Conservation (phyloP, 2,329 filamentous ascomycete genomes). For the Penicillium sp. region DNA sequence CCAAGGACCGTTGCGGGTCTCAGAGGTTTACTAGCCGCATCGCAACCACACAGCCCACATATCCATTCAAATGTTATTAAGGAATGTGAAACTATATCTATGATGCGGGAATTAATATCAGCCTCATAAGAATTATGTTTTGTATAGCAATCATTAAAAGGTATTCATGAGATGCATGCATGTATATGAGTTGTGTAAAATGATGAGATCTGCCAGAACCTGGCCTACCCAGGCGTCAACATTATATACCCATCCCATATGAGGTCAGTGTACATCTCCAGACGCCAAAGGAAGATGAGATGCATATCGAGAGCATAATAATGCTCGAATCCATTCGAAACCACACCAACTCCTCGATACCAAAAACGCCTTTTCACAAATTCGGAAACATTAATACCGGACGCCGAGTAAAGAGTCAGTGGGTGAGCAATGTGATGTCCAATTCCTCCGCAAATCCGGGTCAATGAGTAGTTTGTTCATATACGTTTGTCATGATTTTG, state of each 20-base stretch:
- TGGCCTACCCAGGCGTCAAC: constrained; percentile 17
- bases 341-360: constrained; percentile 2
- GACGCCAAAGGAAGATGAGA: constrained; percentile 16
- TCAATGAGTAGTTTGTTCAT: not conserved
- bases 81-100: no score
- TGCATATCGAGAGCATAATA: constrained; percentile 6
- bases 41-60: no score
- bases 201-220: not conserved
- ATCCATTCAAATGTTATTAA: no score
- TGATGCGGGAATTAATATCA: no score
- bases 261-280: constrained; percentile 27
- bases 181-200: constrained; percentile 16
- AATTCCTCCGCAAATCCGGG: not conserved
- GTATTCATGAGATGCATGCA: constrained; percentile 5
- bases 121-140: not conserved
- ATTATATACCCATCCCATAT: constrained; percentile 20
- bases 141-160: not conserved
- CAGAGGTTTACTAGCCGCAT: no score
- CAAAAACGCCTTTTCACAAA: not conserved
- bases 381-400: not conserved
- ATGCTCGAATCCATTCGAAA: not conserved
- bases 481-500: not conserved
- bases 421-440: not conserved
- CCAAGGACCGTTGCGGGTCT: no score
- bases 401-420: not conserved